phyloP scores from a whole-genome alignment of 2,329 filamentous ascomycete species.

The Daldinia sp. region DNA sequence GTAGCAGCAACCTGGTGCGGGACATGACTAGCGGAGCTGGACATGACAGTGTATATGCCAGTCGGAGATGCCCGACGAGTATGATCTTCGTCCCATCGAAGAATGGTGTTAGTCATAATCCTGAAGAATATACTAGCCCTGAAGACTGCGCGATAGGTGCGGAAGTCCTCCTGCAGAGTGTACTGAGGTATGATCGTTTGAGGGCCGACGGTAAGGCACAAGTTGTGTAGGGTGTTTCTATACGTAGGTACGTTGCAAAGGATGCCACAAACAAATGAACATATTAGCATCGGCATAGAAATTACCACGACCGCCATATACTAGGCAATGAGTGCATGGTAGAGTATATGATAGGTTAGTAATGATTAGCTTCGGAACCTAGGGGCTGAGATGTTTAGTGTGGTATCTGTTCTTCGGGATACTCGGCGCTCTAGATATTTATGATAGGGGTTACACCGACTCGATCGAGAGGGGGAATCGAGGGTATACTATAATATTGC shows the following conservation, averaged over 20 bases:
- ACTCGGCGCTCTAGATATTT: not conserved
- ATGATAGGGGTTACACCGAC: not conserved
- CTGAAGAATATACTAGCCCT: slow-evolving; percentile 66
- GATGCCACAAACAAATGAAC: not conserved
- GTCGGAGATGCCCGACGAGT: slow-evolving; percentile 65
- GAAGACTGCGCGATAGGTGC: slow-evolving; percentile 66
- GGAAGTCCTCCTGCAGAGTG: slow-evolving; percentile 55
- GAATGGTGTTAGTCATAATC: slow-evolving; percentile 70
- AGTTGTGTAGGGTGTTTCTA: not conserved
- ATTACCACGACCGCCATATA: not conserved
- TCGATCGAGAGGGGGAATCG: not conserved
- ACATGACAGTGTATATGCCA: slow-evolving; percentile 66
- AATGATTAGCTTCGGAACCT: not conserved
- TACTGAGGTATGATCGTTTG: slow-evolving; percentile 50
- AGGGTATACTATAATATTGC: not conserved
- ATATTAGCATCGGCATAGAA: not conserved
- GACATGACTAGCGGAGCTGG: slow-evolving; percentile 55
- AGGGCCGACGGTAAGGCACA: slow-evolving; percentile 22
- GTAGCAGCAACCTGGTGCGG: slow-evolving; percentile 53
- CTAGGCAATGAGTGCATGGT: no score
- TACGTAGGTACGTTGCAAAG: no score
- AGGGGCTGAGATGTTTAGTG: not conserved
- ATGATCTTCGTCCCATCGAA: slow-evolving; percentile 74
- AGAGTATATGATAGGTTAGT: not conserved
- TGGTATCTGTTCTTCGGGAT: not conserved